Conservation (phyloP, 345 rosid species). For the Mallotus nudiflorus region DNA sequence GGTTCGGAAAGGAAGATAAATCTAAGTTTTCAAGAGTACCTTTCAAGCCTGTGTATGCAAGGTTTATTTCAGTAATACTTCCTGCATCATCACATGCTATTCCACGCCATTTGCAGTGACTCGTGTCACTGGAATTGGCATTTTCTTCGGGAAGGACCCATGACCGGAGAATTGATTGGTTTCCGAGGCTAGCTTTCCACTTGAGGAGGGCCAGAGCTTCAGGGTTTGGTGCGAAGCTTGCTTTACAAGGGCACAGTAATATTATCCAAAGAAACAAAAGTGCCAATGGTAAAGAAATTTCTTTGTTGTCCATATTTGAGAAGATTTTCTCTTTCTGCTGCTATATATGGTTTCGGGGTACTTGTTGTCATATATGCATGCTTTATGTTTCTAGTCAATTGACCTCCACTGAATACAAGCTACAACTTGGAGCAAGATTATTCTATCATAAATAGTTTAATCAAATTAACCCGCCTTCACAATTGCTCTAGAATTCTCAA, state of each 20-base stretch:
- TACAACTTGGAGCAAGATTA: too few relatives aligned
- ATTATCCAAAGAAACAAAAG: background rate
- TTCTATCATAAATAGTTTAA: too few relatives aligned
- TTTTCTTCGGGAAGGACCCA: slow-evolving; percentile 10
- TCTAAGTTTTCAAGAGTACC: slow-evolving; percentile 26
- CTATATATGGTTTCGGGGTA: too few relatives aligned
- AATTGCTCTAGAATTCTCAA: background rate
- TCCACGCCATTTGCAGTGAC: slow-evolving; percentile 22
- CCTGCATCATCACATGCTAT: slow-evolving; percentile 14
- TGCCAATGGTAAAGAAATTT: background rate
- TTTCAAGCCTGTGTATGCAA: slow-evolving; percentile 15
- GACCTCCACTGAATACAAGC: too few relatives aligned
- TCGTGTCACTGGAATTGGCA: background rate
- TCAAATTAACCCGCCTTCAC: background rate
- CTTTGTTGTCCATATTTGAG: background rate
- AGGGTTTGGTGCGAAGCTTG: background rate
- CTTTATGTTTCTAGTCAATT: too few relatives aligned
- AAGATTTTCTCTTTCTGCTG: background rate
- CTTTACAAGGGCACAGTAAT: slow-evolving; percentile 2
- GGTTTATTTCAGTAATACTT: slow-evolving; percentile 22
- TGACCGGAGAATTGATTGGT: slow-evolving; percentile 14
- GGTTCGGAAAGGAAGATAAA: slow-evolving; percentile 30
- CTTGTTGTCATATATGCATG: too few relatives aligned
- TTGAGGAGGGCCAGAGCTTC: slow-evolving; percentile 24
- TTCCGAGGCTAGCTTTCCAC: slow-evolving; percentile 18